Evolutionary conservation across 495 filamentous ascomycete genomes (phyloP), one percentile per base, ranked within the genome.

Genomic region (Staphylotrichum tortipilum): DNA sequence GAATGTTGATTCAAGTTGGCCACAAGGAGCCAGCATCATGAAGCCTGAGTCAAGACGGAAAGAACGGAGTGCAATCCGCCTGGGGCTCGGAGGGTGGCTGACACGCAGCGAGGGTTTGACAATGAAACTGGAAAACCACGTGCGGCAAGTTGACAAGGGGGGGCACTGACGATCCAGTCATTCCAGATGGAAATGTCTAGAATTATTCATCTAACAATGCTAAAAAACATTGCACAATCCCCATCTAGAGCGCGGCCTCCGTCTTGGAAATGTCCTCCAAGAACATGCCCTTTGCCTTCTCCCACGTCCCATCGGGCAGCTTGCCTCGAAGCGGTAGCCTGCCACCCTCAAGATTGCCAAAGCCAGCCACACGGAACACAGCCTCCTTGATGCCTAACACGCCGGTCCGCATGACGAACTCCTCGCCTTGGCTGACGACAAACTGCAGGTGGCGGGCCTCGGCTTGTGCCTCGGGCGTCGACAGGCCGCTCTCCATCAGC

Each of bases 351-450:
- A 63, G 63, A 34, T 72, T 71, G 1, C 81, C 81, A 35, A 81
- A 69, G 1, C 74, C 72, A 12, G 75, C 63, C 18, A 79, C 54
- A 19, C 81, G 64, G 28, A 63, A 75, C 10, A 75, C 65, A 3
- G 76, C 81, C 62, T 84, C 81, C 57, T 81, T 83, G 51, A 84
- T 81, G 1, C 80, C 81, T 1, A 80, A 65, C 0, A 76, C 72
- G 1, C 81, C 77, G 50, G 68, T 72, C 24, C 64, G 68, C 10
- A 72, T 82, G 21, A 84, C 68, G 30, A 83, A 62, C 67, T 81
- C 78, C 65, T 84, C 81, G 5, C 76, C 75, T 17, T 62, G 54
- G 37, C 73, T 78, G 12, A 84, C 70, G 24, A 68, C 67, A 47
- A 69, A 83, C 67, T 85, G 81, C 59, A 85, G 47, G 8, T 56